phyloP scores from a whole-genome alignment of 805 yeast species.

The Yamadazyma scolyti region DNA sequence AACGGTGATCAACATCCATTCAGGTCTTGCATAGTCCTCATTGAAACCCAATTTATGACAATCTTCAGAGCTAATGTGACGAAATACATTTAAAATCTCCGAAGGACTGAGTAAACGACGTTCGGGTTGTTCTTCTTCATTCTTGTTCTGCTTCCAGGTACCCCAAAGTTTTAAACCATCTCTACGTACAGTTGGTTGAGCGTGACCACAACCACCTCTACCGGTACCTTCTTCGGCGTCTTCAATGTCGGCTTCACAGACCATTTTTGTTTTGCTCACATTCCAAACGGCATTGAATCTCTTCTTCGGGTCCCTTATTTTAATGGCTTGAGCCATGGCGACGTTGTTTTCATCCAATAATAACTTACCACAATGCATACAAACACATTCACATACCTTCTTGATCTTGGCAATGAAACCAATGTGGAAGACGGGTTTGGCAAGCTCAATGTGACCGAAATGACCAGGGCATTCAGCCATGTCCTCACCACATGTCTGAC shows the following conservation, averaged over 20 bases:
- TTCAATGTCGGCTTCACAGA: slow-evolving; percentile 74
- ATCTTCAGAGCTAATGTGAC: slow-evolving; percentile 85
- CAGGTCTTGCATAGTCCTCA: slow-evolving; percentile 97
- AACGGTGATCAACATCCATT: slow-evolving; percentile 97
- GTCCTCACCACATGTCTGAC: slow-evolving; percentile 99
- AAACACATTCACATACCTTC: slow-evolving; percentile 92
- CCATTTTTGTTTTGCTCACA: slow-evolving; percentile 84
- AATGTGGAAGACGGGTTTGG: slow-evolving; percentile 97
- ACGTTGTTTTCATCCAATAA: slow-evolving; percentile 80
- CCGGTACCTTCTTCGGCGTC: slow-evolving; percentile 43
- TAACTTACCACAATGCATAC: slow-evolving; percentile 98
- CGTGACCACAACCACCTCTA: slow-evolving; percentile 98
- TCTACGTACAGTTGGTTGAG: slow-evolving; percentile 92
- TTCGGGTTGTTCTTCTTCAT: slow-evolving; percentile 84
- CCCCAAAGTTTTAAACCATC: slow-evolving; percentile 97
- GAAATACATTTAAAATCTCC: slow-evolving; percentile 87
- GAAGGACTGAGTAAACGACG: slow-evolving; percentile 82
- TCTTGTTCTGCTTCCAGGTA: slow-evolving; percentile 91
- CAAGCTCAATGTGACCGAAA: slow-evolving; percentile 97
- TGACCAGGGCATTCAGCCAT: slow-evolving; percentile 99
- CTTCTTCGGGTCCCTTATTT: slow-evolving; percentile 89
- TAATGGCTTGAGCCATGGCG: slow-evolving; percentile 81
- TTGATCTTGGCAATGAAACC: slow-evolving; percentile 95
- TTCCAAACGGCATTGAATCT: slow-evolving; percentile 97
- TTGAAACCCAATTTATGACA: slow-evolving; percentile 80